Percentiles rank a stretch among this genome's conserved stretches.
Conservation (phyloP, 768 basidiomycete species). For the Leucosporidium scottii region DNA sequence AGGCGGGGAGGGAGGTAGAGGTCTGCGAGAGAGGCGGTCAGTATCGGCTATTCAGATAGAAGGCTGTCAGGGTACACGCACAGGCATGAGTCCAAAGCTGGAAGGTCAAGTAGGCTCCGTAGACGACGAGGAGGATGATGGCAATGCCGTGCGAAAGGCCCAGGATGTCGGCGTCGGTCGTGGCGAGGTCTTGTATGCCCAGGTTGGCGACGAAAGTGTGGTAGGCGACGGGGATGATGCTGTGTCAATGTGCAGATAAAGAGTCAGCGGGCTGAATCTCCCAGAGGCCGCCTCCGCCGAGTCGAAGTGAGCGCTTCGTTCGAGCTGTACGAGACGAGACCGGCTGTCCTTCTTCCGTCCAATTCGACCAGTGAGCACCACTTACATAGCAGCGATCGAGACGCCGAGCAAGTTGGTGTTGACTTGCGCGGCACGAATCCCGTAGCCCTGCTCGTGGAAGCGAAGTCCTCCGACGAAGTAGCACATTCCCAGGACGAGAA, state of each 20-base stretch:
- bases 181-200: background rate
- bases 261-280: no score
- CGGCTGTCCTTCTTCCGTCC: no score
- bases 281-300: no score
- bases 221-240: slow-evolving; percentile 55
- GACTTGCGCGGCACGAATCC: slow-evolving; percentile 33
- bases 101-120: slow-evolving; percentile 57
- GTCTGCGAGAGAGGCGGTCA: slow-evolving; percentile 43
- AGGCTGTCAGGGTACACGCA: background rate
- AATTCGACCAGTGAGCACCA: no score
- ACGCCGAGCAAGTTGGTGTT: slow-evolving; percentile 37
- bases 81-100: slow-evolving; percentile 31
- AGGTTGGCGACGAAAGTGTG: slow-evolving; percentile 41
- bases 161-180: slow-evolving; percentile 22
- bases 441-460: slow-evolving; percentile 37
- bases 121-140: slow-evolving; percentile 65
- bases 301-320: no score
- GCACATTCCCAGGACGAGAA: slow-evolving; percentile 54
- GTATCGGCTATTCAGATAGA: background rate
- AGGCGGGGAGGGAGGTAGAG: slow-evolving; percentile 50
- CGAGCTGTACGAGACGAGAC: background rate
- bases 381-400: slow-evolving; percentile 15
- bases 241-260: no score
- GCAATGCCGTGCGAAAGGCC: slow-evolving; percentile 43
- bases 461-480: slow-evolving; percentile 20